These are phyloP conservation scores for Plasmodium cynomolgi DNA, from an alignment of 169 alveolate genomes.

Conservation along the genomic window DNA sequence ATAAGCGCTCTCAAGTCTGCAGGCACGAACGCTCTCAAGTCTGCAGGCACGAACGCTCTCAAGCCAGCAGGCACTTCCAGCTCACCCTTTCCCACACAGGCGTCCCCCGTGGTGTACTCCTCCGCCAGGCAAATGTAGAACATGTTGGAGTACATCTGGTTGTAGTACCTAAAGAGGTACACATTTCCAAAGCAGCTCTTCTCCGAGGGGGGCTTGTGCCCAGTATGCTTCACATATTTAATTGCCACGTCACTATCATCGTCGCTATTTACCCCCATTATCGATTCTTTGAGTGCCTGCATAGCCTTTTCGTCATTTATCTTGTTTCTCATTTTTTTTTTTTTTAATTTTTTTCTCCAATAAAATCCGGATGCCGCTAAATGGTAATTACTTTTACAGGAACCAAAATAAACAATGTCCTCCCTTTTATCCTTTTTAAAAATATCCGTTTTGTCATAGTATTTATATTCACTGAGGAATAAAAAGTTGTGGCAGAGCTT, in stretches of 20 bases:
- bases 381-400: constrained; percentile 49
- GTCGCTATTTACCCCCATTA: constrained; percentile 58
- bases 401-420: constrained; percentile 51
- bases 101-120: constrained; percentile 16
- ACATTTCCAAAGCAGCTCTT: constrained; percentile 38
- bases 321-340: constrained; percentile 39
- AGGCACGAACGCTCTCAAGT: too few relatives aligned
- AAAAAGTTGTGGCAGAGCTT: constrained; percentile 73
- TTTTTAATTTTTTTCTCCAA: constrained; percentile 73
- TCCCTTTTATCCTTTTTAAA: constrained; percentile 50
- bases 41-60: not conserved
- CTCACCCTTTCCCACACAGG: constrained; percentile 64
- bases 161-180: constrained; percentile 57
- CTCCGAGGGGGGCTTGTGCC: constrained; percentile 20
- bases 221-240: constrained; percentile 40
- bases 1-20: too few relatives aligned
- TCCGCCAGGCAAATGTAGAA: constrained; percentile 57
- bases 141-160: constrained; percentile 65
- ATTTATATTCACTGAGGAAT: constrained; percentile 64
- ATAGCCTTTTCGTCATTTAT: constrained; percentile 32
- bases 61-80: not conserved
- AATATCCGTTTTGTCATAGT: constrained; percentile 70
- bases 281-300: constrained; percentile 25
- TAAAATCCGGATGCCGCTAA: constrained; percentile 73
- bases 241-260: constrained; percentile 69